Evolutionary conservation across 202 grass and related monocot species (phyloP), one percentile per base, ranked within the genome.

Genomic region (Eragrostis tef): DNA sequence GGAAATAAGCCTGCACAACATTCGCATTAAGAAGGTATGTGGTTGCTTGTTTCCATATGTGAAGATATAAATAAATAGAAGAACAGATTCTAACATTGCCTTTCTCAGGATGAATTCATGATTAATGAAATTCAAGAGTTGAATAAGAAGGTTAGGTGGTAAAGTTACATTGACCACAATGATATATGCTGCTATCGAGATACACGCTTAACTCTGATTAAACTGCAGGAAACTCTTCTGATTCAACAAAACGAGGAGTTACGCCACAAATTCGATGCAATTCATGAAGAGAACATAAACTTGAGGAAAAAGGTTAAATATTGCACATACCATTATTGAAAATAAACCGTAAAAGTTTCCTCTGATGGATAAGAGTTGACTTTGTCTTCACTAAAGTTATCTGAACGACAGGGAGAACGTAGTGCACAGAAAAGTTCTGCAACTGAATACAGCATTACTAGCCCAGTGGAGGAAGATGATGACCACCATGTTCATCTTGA

Each of bases 11-110:
- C 29, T 87, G 2, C 49, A 27, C 46, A 50, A 59, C 41, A 39
- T 94, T 26, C 86, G 89, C 31, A 41, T 27, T 47, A 87, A 76
- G 56, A 94, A 94, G 81, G 92, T 94, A 70, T n/a, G n/a, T n/a
- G n/a, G 24, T 76, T 20, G 6, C 29, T 9, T 61, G 8, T 72
- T 42, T 51, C 60, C 20, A 46, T 68, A n/a, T 70, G 8, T 57
- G 9, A 0, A 70, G 16, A 57, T 71, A 11, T 17, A 15, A 54
- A 27, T 78, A 59, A 59, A 7, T 17, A 61, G 8, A 4, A 11
- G 39, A 11, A 50, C 59, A 31, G 50, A 2, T 62, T 21, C 31
- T 74, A 69, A 80, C 15, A 12, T 31, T 27, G 5, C 8, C 29
- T 45, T 70, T 81, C 70, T 36, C 73, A 94, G 92, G 92, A 94